Percentiles rank a stretch among this genome's conserved stretches.
Evolutionary conservation across 2,329 filamentous ascomycete species (phyloP).

Genomic region (Claviceps sp.): DNA sequence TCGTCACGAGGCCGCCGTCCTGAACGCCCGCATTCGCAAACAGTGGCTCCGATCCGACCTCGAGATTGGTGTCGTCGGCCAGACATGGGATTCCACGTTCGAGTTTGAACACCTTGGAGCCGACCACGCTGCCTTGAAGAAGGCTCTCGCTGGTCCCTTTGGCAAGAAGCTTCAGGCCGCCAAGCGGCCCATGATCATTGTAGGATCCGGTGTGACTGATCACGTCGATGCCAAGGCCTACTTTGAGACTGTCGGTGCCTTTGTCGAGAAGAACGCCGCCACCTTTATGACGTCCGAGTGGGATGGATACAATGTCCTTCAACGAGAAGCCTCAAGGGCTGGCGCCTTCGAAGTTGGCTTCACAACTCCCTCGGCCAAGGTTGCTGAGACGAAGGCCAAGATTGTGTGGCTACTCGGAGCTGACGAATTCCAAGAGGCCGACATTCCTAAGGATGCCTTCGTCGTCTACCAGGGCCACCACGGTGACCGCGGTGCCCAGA

Average conservation of each 20-base stretch:
- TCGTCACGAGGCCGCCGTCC: conserved; percentile 82
- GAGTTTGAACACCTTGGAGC: conserved; percentile 83
- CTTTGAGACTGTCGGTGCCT: conserved; percentile 79
- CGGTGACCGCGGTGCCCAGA: conserved; percentile 81
- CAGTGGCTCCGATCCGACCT: conserved; percentile 94
- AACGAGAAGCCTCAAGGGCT: conserved; percentile 80
- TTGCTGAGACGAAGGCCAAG: conserved; percentile 79
- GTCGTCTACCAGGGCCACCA: conserved; percentile 98
- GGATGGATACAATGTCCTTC: conserved; percentile 96
- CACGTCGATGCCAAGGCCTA: conserved; percentile 84
- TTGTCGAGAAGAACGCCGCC: conserved; percentile 83
- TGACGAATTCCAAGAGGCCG: conserved; percentile 72
- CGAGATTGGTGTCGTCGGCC: conserved; percentile 81
- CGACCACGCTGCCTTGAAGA: conserved; percentile 69
- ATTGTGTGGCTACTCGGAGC: conserved; percentile 94
- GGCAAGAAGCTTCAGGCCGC: conserved; percentile 83
- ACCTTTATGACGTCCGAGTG: conserved; percentile 84
- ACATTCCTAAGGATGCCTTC: conserved; percentile 92
- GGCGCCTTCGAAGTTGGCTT: conserved; percentile 96
- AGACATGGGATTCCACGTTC: conserved; percentile 87
- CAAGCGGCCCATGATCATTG: conserved; percentile 90
- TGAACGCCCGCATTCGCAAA: conserved; percentile 95
- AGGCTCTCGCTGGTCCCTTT: conserved; percentile 71
- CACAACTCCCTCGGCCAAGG: conserved; percentile 66
- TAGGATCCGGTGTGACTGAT: conserved; percentile 85